Evolutionary conservation across 371 early-diverging fungal genomes (phyloP).

Genomic region (Choanephora cucurbitarum): DNA sequence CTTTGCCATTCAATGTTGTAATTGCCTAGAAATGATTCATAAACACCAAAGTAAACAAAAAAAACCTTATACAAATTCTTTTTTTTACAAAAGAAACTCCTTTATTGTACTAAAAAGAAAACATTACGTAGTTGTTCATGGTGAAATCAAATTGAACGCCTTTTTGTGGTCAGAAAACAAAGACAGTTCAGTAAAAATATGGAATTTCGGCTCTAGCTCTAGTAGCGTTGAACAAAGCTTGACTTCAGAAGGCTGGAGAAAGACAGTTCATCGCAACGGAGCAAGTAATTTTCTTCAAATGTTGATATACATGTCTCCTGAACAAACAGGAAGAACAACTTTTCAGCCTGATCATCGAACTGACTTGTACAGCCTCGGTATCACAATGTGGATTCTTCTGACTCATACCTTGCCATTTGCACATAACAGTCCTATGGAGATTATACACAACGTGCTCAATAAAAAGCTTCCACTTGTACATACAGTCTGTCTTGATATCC

Average conservation of each 20-base stretch:
- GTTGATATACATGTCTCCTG: slow-evolving; percentile 55
- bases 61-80: too few species aligned
- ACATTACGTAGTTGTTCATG: slow-evolving; percentile 39
- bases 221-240: slow-evolving; percentile 44
- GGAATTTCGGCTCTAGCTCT: slow-evolving; percentile 50
- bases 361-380: slow-evolving; percentile 61
- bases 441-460: slow-evolving; percentile 56
- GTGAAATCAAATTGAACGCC: slow-evolving; percentile 46
- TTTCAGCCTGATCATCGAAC: slow-evolving; percentile 64
- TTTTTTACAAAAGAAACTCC: too few species aligned
- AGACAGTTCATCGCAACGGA: slow-evolving; percentile 37
- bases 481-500: slow-evolving; percentile 50
- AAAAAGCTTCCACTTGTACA: slow-evolving; percentile 50
- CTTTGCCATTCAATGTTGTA: slow-evolving; percentile 50
- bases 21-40: slow-evolving; percentile 49
- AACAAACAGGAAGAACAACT: slow-evolving; percentile 62
- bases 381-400: slow-evolving; percentile 52
- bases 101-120: too few species aligned
- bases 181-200: slow-evolving; percentile 32
- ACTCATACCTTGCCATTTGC: slow-evolving; percentile 54
- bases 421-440: slow-evolving; percentile 58
- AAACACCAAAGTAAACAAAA: slow-evolving; percentile 38
- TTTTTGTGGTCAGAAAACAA: slow-evolving; percentile 43
- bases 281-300: slow-evolving; percentile 37
- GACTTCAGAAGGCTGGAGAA: slow-evolving; percentile 51